Percentiles rank a stretch among this genome's conserved stretches.
Evolutionary conservation across 306 rosid genomes (phyloP).

Genomic region (Cercis canadensis): DNA sequence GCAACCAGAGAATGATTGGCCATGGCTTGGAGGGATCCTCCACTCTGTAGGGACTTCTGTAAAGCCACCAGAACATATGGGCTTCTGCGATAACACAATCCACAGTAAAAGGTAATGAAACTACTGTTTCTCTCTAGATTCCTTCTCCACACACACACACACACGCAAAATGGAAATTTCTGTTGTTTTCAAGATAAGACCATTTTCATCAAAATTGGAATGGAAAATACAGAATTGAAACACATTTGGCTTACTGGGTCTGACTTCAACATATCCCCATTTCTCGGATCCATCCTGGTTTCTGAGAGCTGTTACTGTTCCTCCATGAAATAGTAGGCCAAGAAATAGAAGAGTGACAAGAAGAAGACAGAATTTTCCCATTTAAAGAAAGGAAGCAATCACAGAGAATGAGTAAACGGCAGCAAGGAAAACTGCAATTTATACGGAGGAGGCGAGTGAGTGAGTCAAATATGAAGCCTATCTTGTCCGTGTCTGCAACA

Average conservation of each 20-base stretch:
- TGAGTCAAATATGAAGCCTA: conserved; percentile 5
- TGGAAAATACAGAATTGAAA: not conserved
- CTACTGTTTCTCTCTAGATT: not conserved
- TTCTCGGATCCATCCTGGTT: conserved; percentile 56
- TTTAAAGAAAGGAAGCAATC: conserved; percentile 30
- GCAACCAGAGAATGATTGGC: conserved; percentile 73
- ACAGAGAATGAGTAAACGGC: not conserved
- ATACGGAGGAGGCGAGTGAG: not conserved
- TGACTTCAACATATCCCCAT: conserved; percentile 84
- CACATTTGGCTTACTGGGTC: conserved; percentile 71
- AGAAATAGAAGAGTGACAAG: conserved; percentile 41
- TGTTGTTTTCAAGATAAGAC: no score
- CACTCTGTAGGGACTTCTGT: conserved; percentile 61
- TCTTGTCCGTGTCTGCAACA: not conserved
- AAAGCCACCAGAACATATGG: conserved; percentile 76
- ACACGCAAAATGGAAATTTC: no score
- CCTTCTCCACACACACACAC: no score
- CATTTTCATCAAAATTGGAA: not conserved
- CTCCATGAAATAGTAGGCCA: conserved; percentile 38
- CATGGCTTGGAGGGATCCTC: conserved; percentile 59
- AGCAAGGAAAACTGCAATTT: not conserved
- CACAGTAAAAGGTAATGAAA: no score
- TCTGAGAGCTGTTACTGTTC: conserved; percentile 30
- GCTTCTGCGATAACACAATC: conserved; percentile 47
- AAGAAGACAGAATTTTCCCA: conserved; percentile 43